Percentiles rank a stretch among this genome's conserved stretches.
These are phyloP conservation scores for Parasitella parasitica DNA, from an alignment of 371 early-diverging fungal genomes.

Conservation along the genomic window DNA sequence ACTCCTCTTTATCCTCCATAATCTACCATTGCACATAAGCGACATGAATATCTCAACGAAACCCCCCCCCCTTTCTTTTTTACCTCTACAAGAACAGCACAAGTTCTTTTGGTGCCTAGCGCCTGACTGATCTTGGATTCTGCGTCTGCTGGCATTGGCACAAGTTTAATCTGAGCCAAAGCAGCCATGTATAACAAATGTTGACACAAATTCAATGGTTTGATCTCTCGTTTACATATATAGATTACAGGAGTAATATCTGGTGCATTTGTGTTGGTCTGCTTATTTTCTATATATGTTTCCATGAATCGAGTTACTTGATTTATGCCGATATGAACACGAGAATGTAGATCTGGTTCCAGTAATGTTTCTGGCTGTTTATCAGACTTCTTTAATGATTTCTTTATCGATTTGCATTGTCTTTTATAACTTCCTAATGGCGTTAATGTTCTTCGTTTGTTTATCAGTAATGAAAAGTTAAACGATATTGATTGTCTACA, in stretches of 20 bases:
- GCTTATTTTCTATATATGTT: slow-evolving; percentile 12
- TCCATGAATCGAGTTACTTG: slow-evolving; percentile 32
- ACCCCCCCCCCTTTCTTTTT: too few relatives aligned
- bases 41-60: not conserved
- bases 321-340: slow-evolving; percentile 33
- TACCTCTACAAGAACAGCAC: slow-evolving; percentile 26
- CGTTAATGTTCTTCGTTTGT: slow-evolving; percentile 15
- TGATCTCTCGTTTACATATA: slow-evolving; percentile 41
- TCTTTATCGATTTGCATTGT: slow-evolving; percentile 1
- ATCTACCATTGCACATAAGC: not conserved
- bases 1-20: slow-evolving; percentile 24
- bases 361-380: not conserved
- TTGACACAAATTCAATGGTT: slow-evolving; percentile 31
- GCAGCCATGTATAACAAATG: slow-evolving; percentile 40
- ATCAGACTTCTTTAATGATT: slow-evolving; percentile 4
- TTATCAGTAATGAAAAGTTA: not conserved
- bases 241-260: slow-evolving; percentile 18
- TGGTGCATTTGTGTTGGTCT: not conserved
- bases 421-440: slow-evolving; percentile 27
- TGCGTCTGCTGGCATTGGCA: slow-evolving; percentile 29
- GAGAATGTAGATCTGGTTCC: slow-evolving; percentile 24
- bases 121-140: slow-evolving; percentile 24
- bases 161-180: slow-evolving; percentile 25
- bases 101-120: slow-evolving; percentile 21
- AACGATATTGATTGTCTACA: not conserved